phyloP scores from a whole-genome alignment of 768 basidiomycete genomes.

The Xerocomellus chrysenteron region DNA sequence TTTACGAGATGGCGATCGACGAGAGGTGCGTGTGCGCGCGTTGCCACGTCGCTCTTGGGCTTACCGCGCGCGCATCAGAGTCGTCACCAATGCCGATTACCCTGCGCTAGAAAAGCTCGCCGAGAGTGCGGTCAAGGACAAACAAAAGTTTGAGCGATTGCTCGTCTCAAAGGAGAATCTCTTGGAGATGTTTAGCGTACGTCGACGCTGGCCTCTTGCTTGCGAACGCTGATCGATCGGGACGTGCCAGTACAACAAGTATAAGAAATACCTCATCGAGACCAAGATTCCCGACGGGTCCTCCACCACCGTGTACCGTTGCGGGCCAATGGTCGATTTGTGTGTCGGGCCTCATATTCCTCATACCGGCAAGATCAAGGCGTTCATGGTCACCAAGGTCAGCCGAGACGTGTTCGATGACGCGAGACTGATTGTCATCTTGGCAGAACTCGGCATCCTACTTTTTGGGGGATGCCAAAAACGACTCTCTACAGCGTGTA shows the following conservation, averaged over 20 bases:
- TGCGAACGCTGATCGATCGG: constrained; percentile 1
- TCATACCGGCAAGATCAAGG: constrained; percentile 96
- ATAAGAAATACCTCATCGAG: constrained; percentile 94
- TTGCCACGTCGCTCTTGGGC: too few species aligned
- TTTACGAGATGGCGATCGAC: constrained; percentile 96
- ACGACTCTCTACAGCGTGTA: constrained; percentile 93
- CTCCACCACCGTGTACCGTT: constrained; percentile 96
- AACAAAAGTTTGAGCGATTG: constrained; percentile 94
- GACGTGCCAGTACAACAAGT: constrained; percentile 89
- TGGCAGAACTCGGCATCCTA: constrained; percentile 92
- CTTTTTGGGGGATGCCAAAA: constrained; percentile 91
- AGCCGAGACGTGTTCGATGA: background rate
- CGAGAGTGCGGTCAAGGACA: constrained; percentile 90
- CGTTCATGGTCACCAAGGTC: constrained; percentile 95
- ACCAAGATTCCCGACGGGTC: constrained; percentile 95
- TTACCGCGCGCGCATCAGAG: constrained; percentile 39
- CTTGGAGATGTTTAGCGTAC: constrained; percentile 91
- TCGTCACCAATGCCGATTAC: constrained; percentile 81
- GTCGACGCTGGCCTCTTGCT: constrained; percentile 27
- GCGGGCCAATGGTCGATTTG: constrained; percentile 97
- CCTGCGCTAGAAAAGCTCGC: constrained; percentile 85
- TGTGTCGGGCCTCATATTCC: constrained; percentile 98
- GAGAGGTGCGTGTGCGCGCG: constrained; percentile 50
- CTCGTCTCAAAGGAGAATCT: constrained; percentile 94
- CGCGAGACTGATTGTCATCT: background rate